phyloP scores from a whole-genome alignment of 352 stramenopile species.

The Pythium oligandrum region DNA sequence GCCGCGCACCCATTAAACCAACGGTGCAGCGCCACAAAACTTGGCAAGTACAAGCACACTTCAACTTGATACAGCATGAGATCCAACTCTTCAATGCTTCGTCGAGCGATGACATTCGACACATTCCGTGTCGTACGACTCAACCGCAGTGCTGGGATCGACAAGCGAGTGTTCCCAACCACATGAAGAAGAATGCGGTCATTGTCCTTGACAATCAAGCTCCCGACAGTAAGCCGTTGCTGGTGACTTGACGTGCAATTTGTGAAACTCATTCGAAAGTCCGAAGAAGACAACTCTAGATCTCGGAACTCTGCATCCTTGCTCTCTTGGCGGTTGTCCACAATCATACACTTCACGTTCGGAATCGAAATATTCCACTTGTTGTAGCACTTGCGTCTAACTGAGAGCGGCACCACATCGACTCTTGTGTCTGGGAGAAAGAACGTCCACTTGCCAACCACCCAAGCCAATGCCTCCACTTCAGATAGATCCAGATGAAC shows the following conservation, averaged over 20 bases:
- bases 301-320: too few species aligned
- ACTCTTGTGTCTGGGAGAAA: constrained; percentile 42
- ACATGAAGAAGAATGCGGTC: constrained; percentile 28
- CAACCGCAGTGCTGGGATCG: constrained; percentile 35
- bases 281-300: too few species aligned
- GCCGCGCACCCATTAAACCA: constrained; percentile 39
- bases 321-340: too few species aligned
- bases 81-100: too few species aligned
- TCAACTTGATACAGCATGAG: constrained; percentile 30
- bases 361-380: too few species aligned
- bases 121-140: background rate
- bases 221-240: too few species aligned
- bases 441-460: constrained; percentile 75
- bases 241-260: constrained; percentile 9
- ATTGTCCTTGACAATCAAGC: constrained; percentile 21
- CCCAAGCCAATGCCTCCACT: constrained; percentile 60
- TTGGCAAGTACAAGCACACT: constrained; percentile 39
- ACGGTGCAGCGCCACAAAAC: constrained; percentile 28
- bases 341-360: too few species aligned
- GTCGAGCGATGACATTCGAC: too few species aligned
- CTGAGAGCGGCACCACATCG: background rate
- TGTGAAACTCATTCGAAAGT: too few species aligned
- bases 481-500: constrained; percentile 51
- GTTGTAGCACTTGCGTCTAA: too few species aligned
- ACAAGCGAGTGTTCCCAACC: constrained; percentile 30